phyloP scores from a whole-genome alignment of 805 yeast species.

The Pichia deserticola region DNA sequence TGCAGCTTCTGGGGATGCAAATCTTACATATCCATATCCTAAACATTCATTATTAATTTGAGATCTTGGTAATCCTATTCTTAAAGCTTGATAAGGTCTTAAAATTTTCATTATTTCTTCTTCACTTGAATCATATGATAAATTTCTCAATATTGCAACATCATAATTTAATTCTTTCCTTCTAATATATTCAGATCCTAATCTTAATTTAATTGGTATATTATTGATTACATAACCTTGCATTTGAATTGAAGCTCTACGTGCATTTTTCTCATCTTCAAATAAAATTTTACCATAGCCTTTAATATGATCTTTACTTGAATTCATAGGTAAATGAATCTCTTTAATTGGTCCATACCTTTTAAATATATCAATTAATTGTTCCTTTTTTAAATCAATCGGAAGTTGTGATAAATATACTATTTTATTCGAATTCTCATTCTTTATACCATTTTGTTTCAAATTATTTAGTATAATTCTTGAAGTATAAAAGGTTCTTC shows the following conservation, averaged over 20 bases:
- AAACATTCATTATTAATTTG: conserved; percentile 23
- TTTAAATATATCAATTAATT: conserved; percentile 19
- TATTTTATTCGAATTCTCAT: not conserved
- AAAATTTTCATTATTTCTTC: conserved; percentile 20
- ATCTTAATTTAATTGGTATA: conserved; percentile 18
- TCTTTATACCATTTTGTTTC: no score
- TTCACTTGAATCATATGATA: conserved; percentile 23
- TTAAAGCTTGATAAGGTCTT: conserved; percentile 21
- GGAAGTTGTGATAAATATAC: conserved; percentile 13
- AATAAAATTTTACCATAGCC: conserved; percentile 24
- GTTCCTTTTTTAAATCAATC: conserved; percentile 17
- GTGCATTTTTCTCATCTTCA: conserved; percentile 15
- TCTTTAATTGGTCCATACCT: conserved; percentile 19
- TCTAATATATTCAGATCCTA: conserved; percentile 13
- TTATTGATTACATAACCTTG: conserved; percentile 26
- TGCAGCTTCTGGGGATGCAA: conserved; percentile 36
- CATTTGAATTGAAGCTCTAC: conserved; percentile 24
- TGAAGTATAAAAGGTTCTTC: no score
- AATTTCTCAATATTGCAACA: conserved; percentile 20
- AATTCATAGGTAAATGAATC: conserved; percentile 12
- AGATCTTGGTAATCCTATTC: conserved; percentile 24
- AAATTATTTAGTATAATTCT: no score
- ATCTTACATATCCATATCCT: conserved; percentile 62
- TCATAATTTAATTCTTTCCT: conserved; percentile 13
- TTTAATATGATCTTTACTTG: conserved; percentile 13